Base-by-base conservation (phyloP, 2,329 filamentous ascomycete species). In the Penicillium griseofulvum region DNA sequence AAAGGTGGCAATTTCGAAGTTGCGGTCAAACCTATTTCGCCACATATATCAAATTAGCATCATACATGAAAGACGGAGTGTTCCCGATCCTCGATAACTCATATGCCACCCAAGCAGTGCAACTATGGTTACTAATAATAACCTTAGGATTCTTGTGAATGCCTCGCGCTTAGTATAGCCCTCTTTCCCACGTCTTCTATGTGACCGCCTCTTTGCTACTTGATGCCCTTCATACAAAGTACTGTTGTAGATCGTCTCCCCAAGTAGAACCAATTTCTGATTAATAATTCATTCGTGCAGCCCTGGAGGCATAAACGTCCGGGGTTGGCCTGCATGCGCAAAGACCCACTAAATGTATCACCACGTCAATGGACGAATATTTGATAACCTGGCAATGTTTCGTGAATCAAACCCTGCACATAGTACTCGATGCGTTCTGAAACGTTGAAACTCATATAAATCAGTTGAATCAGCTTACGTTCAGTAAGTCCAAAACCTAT, bases 1-100 rank as follows among this genome's bases (percentile, higher is more conserved):
- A 48, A 56, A 57, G 54, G 63, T 65, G 60, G 59, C 60, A 49
- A 58, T 50, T 55, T 54, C 49, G 48, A 67, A 66, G 49, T 67
- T 66, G 63, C 65, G 65, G 65, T 68, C 65, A 68, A 57, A 49
- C 47, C 36, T 53, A 53, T 58, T 61, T 60, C 57, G 63, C 61
- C 60, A 64, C 56, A 52, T 42, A 37, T 37, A 54, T 38, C 34
- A 48, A 26, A 36, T 24, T 24, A 24, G 11, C 29, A 46, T 24
- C 19, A 9, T 42, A 38, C 39, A 47, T 38, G 44, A n/a, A 44
- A 33, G 17, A 37, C 31, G 17, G 19, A 14, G 19, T 45, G 26
- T 26, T 19, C 19, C 38, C 47, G 14, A 39, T 28, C 34, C 33
- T 49, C 24, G 22, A 42, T 45, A 12, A 45, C 38, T 44, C 52